A percentile compares a stretch with the other conserved stretches of the same genome.
Evolutionary conservation across 2,329 filamentous ascomycete species (phyloP).

Genomic region (Fusarium ambrosium): DNA sequence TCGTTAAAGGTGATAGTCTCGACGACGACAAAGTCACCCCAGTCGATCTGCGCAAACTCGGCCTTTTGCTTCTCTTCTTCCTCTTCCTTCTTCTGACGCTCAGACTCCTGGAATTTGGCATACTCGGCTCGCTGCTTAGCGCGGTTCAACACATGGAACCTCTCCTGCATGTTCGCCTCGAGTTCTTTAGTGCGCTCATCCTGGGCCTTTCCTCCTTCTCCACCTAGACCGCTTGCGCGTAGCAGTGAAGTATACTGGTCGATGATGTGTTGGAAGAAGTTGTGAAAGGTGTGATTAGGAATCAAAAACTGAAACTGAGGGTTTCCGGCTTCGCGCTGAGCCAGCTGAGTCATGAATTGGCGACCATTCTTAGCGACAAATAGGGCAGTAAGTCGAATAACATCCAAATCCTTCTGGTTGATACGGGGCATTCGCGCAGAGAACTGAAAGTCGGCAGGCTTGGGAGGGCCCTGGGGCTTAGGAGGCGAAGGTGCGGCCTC

Average conservation of each 20-base stretch:
- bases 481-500: constrained; percentile 68
- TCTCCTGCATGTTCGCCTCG: constrained; percentile 81
- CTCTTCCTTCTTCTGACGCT: constrained; percentile 91
- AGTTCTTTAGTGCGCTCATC: constrained; percentile 80
- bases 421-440: constrained; percentile 98
- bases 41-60: constrained; percentile 89
- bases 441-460: constrained; percentile 90
- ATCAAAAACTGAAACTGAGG: constrained; percentile 97
- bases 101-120: constrained; percentile 83
- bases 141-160: constrained; percentile 82
- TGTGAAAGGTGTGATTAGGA: constrained; percentile 95
- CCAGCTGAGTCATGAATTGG: constrained; percentile 89
- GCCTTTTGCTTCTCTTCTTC: constrained; percentile 84
- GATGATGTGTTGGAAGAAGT: constrained; percentile 92
- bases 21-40: constrained; percentile 97
- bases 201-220: constrained; percentile 75
- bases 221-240: constrained; percentile 75
- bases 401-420: constrained; percentile 89
- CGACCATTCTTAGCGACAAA: constrained; percentile 95
- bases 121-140: constrained; percentile 91
- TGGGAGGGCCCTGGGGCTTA: constrained; percentile 84
- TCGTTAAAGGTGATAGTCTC: constrained; percentile 95
- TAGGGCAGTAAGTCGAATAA: constrained; percentile 82
- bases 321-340: constrained; percentile 89
- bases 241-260: constrained; percentile 93